These are phyloP conservation scores for Penicillium ucsense DNA, from an alignment of 495 filamentous ascomycete genomes.

Conservation along the genomic window DNA sequence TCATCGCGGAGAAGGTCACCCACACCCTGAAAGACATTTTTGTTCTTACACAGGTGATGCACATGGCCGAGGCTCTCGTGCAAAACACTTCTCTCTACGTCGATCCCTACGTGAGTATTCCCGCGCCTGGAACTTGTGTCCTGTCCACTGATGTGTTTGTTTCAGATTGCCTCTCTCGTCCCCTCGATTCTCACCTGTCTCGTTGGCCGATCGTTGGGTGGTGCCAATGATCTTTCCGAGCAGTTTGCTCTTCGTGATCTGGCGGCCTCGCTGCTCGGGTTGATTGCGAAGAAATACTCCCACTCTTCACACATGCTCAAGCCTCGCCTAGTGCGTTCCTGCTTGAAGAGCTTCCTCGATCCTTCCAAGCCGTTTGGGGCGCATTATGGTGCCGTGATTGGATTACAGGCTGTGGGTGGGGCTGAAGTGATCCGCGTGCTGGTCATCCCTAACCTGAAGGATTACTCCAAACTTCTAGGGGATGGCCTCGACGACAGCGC, in stretches of 20 bases:
- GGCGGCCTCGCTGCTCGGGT: slow-evolving; percentile 65
- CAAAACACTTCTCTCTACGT: slow-evolving; percentile 75
- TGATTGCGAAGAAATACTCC: slow-evolving; percentile 66
- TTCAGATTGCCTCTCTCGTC: slow-evolving; percentile 60
- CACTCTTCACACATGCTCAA: slow-evolving; percentile 66
- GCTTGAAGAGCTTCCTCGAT: slow-evolving; percentile 82
- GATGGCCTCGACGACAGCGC: slow-evolving; percentile 52
- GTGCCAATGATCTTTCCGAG: slow-evolving; percentile 37
- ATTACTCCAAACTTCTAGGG: slow-evolving; percentile 63
- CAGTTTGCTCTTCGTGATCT: slow-evolving; percentile 79
- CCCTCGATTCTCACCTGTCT: slow-evolving; percentile 87
- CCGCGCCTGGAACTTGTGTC: not conserved
- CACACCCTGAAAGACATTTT: slow-evolving; percentile 82
- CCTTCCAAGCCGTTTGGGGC: slow-evolving; percentile 66
- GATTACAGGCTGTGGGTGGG: slow-evolving; percentile 66
- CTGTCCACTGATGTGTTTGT: not conserved
- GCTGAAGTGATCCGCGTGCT: slow-evolving; percentile 68
- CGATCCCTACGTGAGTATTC: slow-evolving; percentile 65
- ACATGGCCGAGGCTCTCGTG: slow-evolving; percentile 71
- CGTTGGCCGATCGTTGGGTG: slow-evolving; percentile 73
- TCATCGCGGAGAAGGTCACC: slow-evolving; percentile 88
- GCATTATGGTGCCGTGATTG: slow-evolving; percentile 79
- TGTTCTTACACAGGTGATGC: slow-evolving; percentile 80
- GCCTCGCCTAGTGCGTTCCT: slow-evolving; percentile 80
- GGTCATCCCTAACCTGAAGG: slow-evolving; percentile 68